Conservation (phyloP, 2,329 filamentous ascomycete species). For the Calonectria pseudoreteaudii region DNA sequence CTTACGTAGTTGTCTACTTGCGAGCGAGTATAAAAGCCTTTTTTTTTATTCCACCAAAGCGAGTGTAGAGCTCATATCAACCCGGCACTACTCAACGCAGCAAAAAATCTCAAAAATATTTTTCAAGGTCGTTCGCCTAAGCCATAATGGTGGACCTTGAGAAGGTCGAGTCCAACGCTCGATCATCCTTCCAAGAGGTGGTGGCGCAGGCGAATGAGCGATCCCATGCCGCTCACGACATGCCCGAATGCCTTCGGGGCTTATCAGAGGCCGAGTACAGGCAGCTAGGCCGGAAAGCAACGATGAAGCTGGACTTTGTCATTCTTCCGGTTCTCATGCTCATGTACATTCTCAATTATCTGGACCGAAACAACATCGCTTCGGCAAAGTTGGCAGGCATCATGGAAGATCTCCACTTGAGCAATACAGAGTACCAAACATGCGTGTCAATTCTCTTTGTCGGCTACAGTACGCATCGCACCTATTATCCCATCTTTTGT, state of each 20-base stretch:
- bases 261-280: constrained; percentile 15
- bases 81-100: background rate
- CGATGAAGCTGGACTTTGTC: constrained; percentile 46
- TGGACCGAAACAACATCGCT: constrained; percentile 47
- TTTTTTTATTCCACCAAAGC: background rate
- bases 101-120: background rate
- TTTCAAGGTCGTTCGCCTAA: background rate
- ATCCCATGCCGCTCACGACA: background rate
- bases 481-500: background rate
- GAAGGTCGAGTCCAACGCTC: background rate
- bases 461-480: constrained; percentile 43
- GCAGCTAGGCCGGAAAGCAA: constrained; percentile 21
- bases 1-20: background rate
- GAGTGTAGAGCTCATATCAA: background rate
- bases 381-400: constrained; percentile 39
- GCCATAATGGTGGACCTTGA: background rate
- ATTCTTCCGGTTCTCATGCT: constrained; percentile 46
- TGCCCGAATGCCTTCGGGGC: constrained; percentile 24
- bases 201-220: background rate
- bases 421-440: constrained; percentile 52
- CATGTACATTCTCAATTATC: constrained; percentile 55
- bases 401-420: constrained; percentile 52
- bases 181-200: background rate
- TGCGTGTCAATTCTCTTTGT: constrained; percentile 51
- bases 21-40: background rate